Evolutionary conservation across 108 stramenopile genomes (phyloP), one percentile per base, ranked within the genome.

Genomic region (Skeletonema costatum): DNA sequence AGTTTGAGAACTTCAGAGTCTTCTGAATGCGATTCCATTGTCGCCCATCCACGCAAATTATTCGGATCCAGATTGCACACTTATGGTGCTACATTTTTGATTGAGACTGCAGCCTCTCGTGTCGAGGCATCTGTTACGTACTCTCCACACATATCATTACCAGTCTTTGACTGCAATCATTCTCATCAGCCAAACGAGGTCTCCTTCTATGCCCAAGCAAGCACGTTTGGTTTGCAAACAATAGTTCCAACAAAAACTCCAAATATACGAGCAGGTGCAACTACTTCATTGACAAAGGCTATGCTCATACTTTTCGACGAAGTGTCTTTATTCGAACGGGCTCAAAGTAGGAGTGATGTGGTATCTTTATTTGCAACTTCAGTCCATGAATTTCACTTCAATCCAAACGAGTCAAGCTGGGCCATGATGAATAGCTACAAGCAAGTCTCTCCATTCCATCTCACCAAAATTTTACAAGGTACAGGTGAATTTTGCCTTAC

Each of bases 71-170:
- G 64, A 41, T 59, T 71, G n/a, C 60, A 59, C 4, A 53, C 39
- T 10, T 42, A 36, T 56, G 63, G 48, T 33, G 50, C 41, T 11
- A 32, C 32, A 8, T 74, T 66, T 51, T 32, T 83, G 31, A 29
- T 76, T 11, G 69, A 83, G 58, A 56, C 53, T 11, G 58, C 46
- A 30, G 50, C 73, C 44, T 63, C 38, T 31, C 46, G 48, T 17
- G 13, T 60, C 31, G 82, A 83, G 62, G 72, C 41, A 6, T 83
- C 76, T 12, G 82, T 77, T 61, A 76, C 82, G 59, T 77, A 77
- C 70, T 70, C 33, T 68, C 76, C 82, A 39, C 82, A 83, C 69
- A 3, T 53, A 0, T 62, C 76, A 25, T 68, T 83, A 2, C 82
- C 82, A 13, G 73, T 74, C 2, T 60, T 66, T 36, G 53, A 61